These are phyloP conservation scores for Suillus subluteus DNA, from an alignment of 768 basidiomycete species.

Conservation along the genomic window DNA sequence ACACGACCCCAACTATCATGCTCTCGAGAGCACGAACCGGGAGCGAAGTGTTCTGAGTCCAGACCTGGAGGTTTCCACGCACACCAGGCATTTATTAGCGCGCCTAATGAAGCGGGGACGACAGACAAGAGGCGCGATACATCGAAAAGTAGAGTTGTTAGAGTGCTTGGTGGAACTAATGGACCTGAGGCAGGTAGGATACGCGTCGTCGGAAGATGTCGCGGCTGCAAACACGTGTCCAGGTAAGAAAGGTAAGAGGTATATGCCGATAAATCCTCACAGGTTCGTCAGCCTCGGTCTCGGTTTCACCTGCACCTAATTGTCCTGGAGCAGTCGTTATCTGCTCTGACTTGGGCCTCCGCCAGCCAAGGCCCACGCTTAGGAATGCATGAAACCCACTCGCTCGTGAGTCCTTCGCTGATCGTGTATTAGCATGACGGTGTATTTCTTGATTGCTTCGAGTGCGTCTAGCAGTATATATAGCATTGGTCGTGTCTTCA, in stretches of 20 bases:
- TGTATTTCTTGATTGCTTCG: constrained; percentile 27
- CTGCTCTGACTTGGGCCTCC: constrained; percentile 42
- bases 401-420: constrained; percentile 17
- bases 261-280: constrained; percentile 44
- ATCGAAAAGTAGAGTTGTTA: constrained; percentile 68
- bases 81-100: constrained; percentile 62
- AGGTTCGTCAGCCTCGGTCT: constrained; percentile 78
- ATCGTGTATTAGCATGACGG: constrained; percentile 12
- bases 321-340: constrained; percentile 69
- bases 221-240: constrained; percentile 43
- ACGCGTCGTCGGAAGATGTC: constrained; percentile 71
- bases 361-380: constrained; percentile 31
- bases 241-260: constrained; percentile 9
- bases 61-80: constrained; percentile 48
- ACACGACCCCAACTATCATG: constrained; percentile 30
- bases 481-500: constrained; percentile 14
- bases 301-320: constrained; percentile 73
- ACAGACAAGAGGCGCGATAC: constrained; percentile 70
- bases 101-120: constrained; percentile 72
- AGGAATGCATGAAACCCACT: constrained; percentile 28
- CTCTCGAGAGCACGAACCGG: constrained; percentile 11
- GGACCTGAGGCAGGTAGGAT: constrained; percentile 54
- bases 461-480: constrained; percentile 27
- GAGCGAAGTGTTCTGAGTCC: constrained; percentile 13
- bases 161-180: constrained; percentile 50